A percentile compares a stretch with the other conserved stretches of the same genome.
Evolutionary conservation across 306 rosid genomes (phyloP).

Genomic region (Datisca glomerata): DNA sequence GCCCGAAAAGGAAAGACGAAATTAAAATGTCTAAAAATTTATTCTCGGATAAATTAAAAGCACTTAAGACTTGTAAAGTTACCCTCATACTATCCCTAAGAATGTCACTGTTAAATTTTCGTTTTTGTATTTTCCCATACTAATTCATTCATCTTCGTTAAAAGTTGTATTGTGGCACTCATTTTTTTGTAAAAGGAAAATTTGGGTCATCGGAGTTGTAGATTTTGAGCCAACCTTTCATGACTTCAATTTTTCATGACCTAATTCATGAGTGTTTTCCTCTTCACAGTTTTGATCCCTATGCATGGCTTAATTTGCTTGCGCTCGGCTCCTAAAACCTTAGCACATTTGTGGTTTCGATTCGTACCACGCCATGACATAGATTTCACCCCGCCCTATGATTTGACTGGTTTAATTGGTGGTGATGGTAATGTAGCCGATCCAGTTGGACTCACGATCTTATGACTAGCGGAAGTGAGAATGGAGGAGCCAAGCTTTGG

Average conservation of each 20-base stretch:
- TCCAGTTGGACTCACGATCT: not conserved
- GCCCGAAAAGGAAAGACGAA: too few species aligned
- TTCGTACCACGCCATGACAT: not conserved
- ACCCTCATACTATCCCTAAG: too few species aligned
- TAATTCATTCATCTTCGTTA: not conserved
- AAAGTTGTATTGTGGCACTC: not conserved
- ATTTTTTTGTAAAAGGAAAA: not conserved
- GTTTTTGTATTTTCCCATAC: not conserved
- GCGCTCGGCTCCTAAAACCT: not conserved
- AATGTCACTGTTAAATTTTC: too few species aligned
- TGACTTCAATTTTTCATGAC: too few species aligned
- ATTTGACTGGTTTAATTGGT: not conserved
- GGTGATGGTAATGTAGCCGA: not conserved
- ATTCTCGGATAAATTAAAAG: too few species aligned
- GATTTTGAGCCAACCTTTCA: not conserved
- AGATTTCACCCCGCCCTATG: not conserved
- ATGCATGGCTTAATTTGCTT: not conserved
- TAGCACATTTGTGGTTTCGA: not conserved
- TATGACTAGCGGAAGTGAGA: not conserved
- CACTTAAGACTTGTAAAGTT: too few species aligned
- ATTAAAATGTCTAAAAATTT: too few species aligned
- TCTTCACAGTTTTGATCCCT: not conserved
- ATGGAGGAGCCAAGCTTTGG: not conserved
- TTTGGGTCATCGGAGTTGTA: not conserved
- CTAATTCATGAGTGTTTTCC: not conserved